phyloP scores from a whole-genome alignment of 257 asterid genomes.

The Penstemon eatonii region DNA sequence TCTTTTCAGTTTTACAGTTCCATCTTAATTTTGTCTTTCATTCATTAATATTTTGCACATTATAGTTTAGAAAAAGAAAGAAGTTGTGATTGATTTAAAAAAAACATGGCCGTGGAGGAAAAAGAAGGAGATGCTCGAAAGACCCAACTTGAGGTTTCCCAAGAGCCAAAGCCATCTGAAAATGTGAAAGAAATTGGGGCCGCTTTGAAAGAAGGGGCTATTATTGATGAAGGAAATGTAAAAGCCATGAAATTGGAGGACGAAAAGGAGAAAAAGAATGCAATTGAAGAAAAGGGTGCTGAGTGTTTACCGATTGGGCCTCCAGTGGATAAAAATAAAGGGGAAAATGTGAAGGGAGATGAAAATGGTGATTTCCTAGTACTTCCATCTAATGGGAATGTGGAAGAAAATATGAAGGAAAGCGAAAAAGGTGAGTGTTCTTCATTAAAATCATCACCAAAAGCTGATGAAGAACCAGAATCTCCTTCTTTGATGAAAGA shows the following conservation, averaged over 20 bases:
- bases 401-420: conserved; percentile 1
- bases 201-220: not conserved
- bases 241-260: conserved; percentile 1
- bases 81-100: not conserved
- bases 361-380: not conserved
- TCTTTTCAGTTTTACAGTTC: not conserved
- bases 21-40: too few species aligned
- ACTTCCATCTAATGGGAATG: conserved; percentile 8
- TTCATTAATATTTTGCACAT: not conserved
- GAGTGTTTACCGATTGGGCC: too few species aligned
- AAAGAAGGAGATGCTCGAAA: conserved; percentile 15
- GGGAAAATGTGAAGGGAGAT: conserved; percentile 1
- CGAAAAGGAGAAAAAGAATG: not conserved
- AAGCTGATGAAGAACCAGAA: not conserved
- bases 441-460: not conserved
- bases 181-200: not conserved
- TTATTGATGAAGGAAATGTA: conserved; percentile 10
- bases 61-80: not conserved
- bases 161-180: conserved; percentile 14
- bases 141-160: conserved; percentile 17
- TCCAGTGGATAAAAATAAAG: not conserved
- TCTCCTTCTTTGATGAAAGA: not conserved
- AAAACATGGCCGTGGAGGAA: conserved; percentile 6
- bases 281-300: not conserved
- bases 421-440: conserved; percentile 18